Evolutionary conservation across 2,329 filamentous ascomycete genomes (phyloP), one percentile per base, ranked within the genome.

Genomic region (Hypomyces perniciosus): DNA sequence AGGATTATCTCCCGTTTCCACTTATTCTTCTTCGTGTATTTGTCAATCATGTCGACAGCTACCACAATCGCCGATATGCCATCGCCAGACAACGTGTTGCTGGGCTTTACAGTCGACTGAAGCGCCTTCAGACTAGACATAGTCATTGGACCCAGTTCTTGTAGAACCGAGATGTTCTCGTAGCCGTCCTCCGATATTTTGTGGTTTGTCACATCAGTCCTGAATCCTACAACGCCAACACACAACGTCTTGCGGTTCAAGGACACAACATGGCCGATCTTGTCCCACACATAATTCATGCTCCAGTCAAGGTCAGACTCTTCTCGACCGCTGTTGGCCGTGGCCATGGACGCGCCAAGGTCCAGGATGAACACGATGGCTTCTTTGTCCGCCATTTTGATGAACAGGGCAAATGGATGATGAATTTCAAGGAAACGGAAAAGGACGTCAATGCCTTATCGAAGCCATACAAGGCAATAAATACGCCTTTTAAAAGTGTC

Each of bases 251-350:
- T 84, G 35, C 84, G 78, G 35, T 81, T 85, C 1, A 83, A 77
- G 4, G 84, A 81, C 8, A 85, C 84, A 4, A 83, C 84, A 63
- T 85, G 84, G 26, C 81, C 82, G 39, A 85, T 80, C 65, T 88
- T 93, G 75, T 97, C 92, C 91, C 92, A 99, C 45, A 97, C 80
- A 70, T 96, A 99, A 55, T 83, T 82, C 82, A 97, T 84, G 44
- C 83, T 81, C 83, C 86, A 99, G 54, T 96, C 89, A 13, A 99
- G 79, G 65, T 97, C 87, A 3, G 86, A 86, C 65, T 92, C 81
- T 20, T 74, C 65, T 58, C 93, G 83, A 28, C 86, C 89, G 70
- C 81, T 77, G 59, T 83, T 80, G 60, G 75, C 79, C 64, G 86
- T 75, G 52, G 78, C 85, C 88, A 95, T 96, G n/a, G 91, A 88